A percentile compares a stretch with the other conserved stretches of the same genome.
Conservation (phyloP, 2,329 filamentous ascomycete genomes). For the Colletotrichum eremochloae region DNA sequence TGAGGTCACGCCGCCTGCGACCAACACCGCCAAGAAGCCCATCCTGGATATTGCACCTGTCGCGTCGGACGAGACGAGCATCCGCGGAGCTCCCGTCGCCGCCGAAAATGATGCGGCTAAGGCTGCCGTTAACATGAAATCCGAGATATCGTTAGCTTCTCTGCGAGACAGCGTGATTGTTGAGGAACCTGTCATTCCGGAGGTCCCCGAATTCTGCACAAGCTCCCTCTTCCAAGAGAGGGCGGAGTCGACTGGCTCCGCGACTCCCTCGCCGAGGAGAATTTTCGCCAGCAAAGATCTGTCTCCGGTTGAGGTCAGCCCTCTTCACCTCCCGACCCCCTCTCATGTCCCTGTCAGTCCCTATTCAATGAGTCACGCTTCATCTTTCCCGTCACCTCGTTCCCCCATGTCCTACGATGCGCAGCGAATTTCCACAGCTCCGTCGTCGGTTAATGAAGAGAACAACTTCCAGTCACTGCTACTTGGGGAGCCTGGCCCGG, state of each 20-base stretch:
- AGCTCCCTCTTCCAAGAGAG: constrained; percentile 52
- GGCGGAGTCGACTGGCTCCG: constrained; percentile 56
- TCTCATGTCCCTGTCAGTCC: constrained; percentile 70
- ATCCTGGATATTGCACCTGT: constrained; percentile 42
- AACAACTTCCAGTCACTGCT: constrained; percentile 78
- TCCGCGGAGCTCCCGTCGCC: constrained; percentile 59
- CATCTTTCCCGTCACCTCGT: constrained; percentile 79
- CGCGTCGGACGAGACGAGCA: constrained; percentile 1
- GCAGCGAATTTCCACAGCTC: constrained; percentile 79
- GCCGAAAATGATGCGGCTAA: constrained; percentile 57
- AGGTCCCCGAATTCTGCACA: constrained; percentile 55
- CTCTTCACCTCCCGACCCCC: constrained; percentile 59
- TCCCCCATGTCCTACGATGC: constrained; percentile 78
- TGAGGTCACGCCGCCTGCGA: constrained; percentile 52
- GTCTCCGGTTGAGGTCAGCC: constrained; percentile 64
- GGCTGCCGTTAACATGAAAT: constrained; percentile 57
- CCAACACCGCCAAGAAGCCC: constrained; percentile 43
- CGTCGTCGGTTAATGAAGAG: constrained; percentile 80
- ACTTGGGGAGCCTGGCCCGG: constrained; percentile 80
- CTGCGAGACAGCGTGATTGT: constrained; percentile 65
- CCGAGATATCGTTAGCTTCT: constrained; percentile 63
- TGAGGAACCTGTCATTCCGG: constrained; percentile 58
- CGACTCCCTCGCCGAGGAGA: constrained; percentile 61
- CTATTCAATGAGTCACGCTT: constrained; percentile 72
- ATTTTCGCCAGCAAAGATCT: constrained; percentile 59